Conservation (phyloP, 2,329 filamentous ascomycete genomes). For the Trichophyton rubrum region DNA sequence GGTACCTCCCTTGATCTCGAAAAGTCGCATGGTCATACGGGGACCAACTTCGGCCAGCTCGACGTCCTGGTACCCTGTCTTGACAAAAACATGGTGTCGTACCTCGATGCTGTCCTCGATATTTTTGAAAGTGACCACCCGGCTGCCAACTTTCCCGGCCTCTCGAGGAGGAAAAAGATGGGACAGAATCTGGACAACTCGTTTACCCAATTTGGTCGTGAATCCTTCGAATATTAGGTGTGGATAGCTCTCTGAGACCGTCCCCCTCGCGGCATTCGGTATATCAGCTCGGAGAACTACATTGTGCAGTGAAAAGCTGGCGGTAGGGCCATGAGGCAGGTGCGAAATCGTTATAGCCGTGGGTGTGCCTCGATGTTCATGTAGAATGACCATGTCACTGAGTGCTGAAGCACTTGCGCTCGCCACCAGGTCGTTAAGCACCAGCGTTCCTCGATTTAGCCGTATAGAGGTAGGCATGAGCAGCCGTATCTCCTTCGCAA, state of each 20-base stretch:
- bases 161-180: slow-evolving; percentile 89
- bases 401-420: slow-evolving; percentile 71
- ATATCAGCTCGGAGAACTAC: slow-evolving; percentile 89
- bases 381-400: slow-evolving; percentile 72
- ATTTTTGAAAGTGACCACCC: slow-evolving; percentile 89
- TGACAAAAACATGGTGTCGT: slow-evolving; percentile 84
- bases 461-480: slow-evolving; percentile 75
- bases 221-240: slow-evolving; percentile 96
- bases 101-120: slow-evolving; percentile 82
- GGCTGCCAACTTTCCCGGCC: slow-evolving; percentile 67
- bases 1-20: slow-evolving; percentile 84
- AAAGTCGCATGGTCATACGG: slow-evolving; percentile 91
- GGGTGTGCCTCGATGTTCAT: slow-evolving; percentile 86
- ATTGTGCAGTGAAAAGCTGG: slow-evolving; percentile 80
- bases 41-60: slow-evolving; percentile 84
- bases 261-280: slow-evolving; percentile 72
- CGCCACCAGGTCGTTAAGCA: slow-evolving; percentile 71
- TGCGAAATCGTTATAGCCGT: slow-evolving; percentile 81
- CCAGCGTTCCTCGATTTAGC: slow-evolving; percentile 80
- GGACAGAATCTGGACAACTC: slow-evolving; percentile 81
- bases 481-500: slow-evolving; percentile 81
- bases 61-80: slow-evolving; percentile 79
- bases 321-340: slow-evolving; percentile 76
- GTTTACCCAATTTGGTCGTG: slow-evolving; percentile 61
- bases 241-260: slow-evolving; percentile 82